Evolutionary conservation across 78 protist genomes (phyloP), one percentile per base, ranked within the genome.

Genomic region (Dictyostelium firmibasis): DNA sequence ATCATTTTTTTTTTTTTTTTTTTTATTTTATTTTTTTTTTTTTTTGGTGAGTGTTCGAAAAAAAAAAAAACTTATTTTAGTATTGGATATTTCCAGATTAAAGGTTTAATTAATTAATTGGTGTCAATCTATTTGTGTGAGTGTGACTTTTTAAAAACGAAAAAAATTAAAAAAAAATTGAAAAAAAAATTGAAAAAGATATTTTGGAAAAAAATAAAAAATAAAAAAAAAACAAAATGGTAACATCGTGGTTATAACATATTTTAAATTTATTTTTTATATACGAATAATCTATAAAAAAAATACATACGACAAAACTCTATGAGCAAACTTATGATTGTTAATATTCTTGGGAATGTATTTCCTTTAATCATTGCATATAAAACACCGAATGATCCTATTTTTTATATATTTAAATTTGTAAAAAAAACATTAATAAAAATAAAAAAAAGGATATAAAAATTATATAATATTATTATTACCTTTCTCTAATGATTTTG

Each of bases 311-410:
- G 94, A 57, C 83, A 41, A 69, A 89, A 89, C 44, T 89, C 87
- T n/a, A 89, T 81, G 2, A 89, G 6, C 1, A 89, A 8, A 33
- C 69, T 33, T 6, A 89, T 0, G 35, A 89, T 81, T 20, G 94
- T 89, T 33, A 89, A 69, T 14, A 81, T 31, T 64, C 44, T 60
- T 18, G 86, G 87, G 36, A 81, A 89, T 10, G 94, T 81, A 53
- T 89, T 89, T 35, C 82, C 82, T 38, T 89, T 89, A 2, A 84
- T 89, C 94, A 89, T 89, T 4, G 94, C 77, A 81, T 89, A 89
- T 18, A 89, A 31, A 35, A 89, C 94, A 44, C 94, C 94, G 47
- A 89, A 89, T 9, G 87, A 27, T 11, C 88, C 93, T 78, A 38
- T 38, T 38, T 14, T 29, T 18, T 31, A 25, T n/a, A n/a, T n/a